Conservation (phyloP, 2,329 filamentous ascomycete genomes). For the Botrytis cinerea region DNA sequence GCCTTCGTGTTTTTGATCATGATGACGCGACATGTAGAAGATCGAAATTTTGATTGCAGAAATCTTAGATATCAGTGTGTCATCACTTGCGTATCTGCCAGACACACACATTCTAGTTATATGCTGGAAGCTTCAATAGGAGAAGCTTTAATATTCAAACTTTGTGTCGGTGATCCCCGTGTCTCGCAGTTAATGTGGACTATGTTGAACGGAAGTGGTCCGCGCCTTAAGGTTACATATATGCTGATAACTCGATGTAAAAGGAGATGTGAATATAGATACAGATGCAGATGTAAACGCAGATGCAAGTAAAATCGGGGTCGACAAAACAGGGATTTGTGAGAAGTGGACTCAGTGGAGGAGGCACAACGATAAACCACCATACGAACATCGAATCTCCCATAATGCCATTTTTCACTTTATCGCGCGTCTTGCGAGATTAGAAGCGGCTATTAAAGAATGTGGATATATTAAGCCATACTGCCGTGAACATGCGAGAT, state of each 20-base stretch:
- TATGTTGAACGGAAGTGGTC: not conserved
- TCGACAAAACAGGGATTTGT: not conserved
- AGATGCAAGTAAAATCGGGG: not conserved
- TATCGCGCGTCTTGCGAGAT: constrained; percentile 18
- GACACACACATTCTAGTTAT: not conserved
- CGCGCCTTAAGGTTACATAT: not conserved
- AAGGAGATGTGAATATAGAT: not conserved
- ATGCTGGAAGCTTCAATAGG: not conserved
- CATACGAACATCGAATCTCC: not conserved
- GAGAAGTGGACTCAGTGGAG: constrained; percentile 10
- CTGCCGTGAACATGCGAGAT: not conserved
- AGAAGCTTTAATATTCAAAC: not conserved
- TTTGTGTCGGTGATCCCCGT: not conserved
- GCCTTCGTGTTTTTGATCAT: not conserved
- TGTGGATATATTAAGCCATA: not conserved
- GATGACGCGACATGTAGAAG: constrained; percentile 6
- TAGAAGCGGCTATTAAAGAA: constrained; percentile 6
- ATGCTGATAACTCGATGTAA: not conserved
- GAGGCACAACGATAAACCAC: not conserved
- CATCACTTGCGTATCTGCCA: constrained; percentile 1
- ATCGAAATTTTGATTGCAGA: not conserved
- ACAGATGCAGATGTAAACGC: not conserved
- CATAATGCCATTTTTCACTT: constrained; percentile 5
- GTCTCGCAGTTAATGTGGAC: constrained; percentile 1
- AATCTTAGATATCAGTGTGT: not conserved